Conservation (phyloP, 306 rosid genomes). For the Gastrolobium bilobum region DNA sequence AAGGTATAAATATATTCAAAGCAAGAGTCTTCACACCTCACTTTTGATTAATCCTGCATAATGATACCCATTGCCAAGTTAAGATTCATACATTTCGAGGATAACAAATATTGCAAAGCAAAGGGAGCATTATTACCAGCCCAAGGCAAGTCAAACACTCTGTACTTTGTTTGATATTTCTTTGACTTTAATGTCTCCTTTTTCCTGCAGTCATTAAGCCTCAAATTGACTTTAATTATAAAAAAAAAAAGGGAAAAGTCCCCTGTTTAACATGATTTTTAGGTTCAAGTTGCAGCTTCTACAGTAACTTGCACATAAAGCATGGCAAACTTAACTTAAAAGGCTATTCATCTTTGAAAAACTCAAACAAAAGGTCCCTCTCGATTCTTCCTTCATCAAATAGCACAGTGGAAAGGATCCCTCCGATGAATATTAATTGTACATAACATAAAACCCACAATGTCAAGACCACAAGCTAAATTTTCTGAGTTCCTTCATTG, state of each 20-base stretch:
- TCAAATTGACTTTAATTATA: not conserved
- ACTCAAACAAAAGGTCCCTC: conserved; percentile 6
- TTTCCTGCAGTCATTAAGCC: conserved; percentile 66
- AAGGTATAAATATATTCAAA: conserved; percentile 60
- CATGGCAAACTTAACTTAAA: conserved; percentile 25
- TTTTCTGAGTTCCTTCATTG: not conserved
- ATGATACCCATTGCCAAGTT: conserved; percentile 29
- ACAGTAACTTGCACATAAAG: conserved; percentile 33
- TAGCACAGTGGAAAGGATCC: not conserved
- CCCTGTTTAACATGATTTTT: not conserved
- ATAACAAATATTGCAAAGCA: conserved; percentile 35
- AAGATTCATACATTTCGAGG: conserved; percentile 9
- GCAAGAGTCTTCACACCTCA: conserved; percentile 55
- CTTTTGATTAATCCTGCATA: conserved; percentile 62
- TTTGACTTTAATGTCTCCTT: conserved; percentile 72
- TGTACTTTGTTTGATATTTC: conserved; percentile 84
- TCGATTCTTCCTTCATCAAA: not conserved
- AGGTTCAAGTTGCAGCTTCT: conserved; percentile 18
- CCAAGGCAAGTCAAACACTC: conserved; percentile 64
- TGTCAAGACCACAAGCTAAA: not conserved
- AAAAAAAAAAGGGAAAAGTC: not conserved
- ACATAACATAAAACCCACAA: not conserved
- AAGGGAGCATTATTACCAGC: conserved; percentile 48
- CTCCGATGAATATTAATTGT: not conserved
- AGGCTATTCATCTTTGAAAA: conserved; percentile 26